Conservation (phyloP, 176 grass and related monocot genomes). For the Bonia amplexicaulis region DNA sequence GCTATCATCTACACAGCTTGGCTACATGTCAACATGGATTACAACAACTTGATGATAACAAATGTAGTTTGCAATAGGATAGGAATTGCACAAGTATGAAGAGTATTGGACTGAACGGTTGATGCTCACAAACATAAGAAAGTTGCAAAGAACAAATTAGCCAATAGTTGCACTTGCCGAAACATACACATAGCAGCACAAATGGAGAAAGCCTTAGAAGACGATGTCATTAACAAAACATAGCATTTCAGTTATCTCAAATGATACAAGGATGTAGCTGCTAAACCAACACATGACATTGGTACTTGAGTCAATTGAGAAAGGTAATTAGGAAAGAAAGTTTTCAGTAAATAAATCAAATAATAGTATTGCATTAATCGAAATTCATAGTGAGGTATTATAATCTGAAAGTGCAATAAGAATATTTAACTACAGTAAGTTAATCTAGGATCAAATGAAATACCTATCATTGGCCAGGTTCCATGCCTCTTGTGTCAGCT, state of each 20-base stretch:
- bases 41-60: not conserved
- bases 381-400: not conserved
- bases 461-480: constrained; percentile 98
- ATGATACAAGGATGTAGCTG: not conserved
- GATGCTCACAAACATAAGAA: not conserved
- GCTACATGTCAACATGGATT: not conserved
- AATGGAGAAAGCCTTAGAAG: not conserved
- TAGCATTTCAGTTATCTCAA: not conserved
- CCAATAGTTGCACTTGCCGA: not conserved
- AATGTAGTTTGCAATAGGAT: not conserved
- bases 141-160: not conserved
- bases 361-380: not conserved
- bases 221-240: not conserved
- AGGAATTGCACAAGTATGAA: not conserved
- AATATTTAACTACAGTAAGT: not conserved
- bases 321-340: not conserved
- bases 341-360: not conserved
- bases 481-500: constrained; percentile 91
- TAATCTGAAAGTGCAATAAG: not conserved
- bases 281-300: not conserved
- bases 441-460: not conserved
- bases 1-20: not conserved
- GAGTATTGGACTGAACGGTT: not conserved
- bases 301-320: not conserved
- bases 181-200: not conserved